A percentile compares a stretch with the other conserved stretches of the same genome.
Evolutionary conservation across 176 grass and related monocot genomes (phyloP).

Genomic region (Ananas comosus): DNA sequence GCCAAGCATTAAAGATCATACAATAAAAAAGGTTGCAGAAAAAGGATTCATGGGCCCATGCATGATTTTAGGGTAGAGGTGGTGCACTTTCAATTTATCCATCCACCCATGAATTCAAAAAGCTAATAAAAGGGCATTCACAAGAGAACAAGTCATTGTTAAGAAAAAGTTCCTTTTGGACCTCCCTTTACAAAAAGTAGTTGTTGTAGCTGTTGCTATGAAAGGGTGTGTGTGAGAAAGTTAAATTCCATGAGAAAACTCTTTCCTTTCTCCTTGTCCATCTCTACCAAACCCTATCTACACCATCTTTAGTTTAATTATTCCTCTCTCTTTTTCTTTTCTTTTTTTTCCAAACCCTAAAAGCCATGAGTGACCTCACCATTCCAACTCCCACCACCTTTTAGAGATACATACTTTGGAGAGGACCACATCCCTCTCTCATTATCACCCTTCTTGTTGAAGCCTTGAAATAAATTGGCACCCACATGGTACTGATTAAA

Average conservation of each 20-base stretch:
- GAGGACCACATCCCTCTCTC: neutral
- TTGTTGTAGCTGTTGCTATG: conserved; percentile 21
- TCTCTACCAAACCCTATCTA: conserved; percentile 24
- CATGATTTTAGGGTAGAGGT: neutral
- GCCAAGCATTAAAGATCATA: too few species aligned
- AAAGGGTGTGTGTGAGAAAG: neutral
- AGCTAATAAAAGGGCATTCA: conserved; percentile 9
- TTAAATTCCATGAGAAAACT: neutral
- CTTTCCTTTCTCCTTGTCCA: conserved; percentile 30
- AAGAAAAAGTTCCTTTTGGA: neutral
- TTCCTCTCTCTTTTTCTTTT: neutral
- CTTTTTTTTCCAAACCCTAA: conserved; percentile 9
- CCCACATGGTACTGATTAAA: too few species aligned
- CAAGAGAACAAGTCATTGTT: conserved; percentile 8
- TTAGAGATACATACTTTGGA: neutral
- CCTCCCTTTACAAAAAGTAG: conserved; percentile 15
- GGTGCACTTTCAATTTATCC: neutral
- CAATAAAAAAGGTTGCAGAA: too few species aligned
- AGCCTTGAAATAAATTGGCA: neutral
- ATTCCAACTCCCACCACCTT: conserved; percentile 27
- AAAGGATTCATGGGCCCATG: too few species aligned
- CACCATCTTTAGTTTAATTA: conserved; percentile 31
- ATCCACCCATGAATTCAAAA: neutral
- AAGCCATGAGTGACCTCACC: conserved; percentile 22
- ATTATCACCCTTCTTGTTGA: neutral